A percentile compares a stretch with the other conserved stretches of the same genome.
Evolutionary conservation across 1,139 yeast genomes (phyloP).

Genomic region (Pichia sp.): DNA sequence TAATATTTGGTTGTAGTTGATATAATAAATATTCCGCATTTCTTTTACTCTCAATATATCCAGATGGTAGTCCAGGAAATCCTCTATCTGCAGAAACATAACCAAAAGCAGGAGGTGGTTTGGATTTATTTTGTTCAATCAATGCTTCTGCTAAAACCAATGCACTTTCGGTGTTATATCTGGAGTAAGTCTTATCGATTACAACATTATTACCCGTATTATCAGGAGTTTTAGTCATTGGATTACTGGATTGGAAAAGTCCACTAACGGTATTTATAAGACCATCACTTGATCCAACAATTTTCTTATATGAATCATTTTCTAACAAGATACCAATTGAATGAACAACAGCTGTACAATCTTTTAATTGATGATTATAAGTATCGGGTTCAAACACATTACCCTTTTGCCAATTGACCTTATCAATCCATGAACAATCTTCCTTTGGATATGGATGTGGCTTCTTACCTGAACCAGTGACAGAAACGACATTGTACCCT

Average conservation of each 20-base stretch:
- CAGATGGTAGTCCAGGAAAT: slow-evolving; percentile 59
- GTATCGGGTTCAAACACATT: slow-evolving; percentile 61
- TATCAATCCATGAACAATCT: slow-evolving; percentile 43
- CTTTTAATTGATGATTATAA: slow-evolving; percentile 41
- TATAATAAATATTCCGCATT: slow-evolving; percentile 62
- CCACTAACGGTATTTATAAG: slow-evolving; percentile 20
- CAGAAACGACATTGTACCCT: slow-evolving; percentile 60
- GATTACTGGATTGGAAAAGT: slow-evolving; percentile 34
- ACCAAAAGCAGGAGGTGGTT: slow-evolving; percentile 40
- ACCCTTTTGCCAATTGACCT: slow-evolving; percentile 65
- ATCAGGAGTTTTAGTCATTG: slow-evolving; percentile 39
- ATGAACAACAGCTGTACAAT: slow-evolving; percentile 70
- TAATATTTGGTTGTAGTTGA: slow-evolving; percentile 35
- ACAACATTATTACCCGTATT: slow-evolving; percentile 10
- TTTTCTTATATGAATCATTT: slow-evolving; percentile 56
- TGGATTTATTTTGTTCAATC: slow-evolving; percentile 26
- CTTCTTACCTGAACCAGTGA: slow-evolving; percentile 50
- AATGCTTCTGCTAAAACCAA: slow-evolving; percentile 55
- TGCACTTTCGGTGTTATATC: slow-evolving; percentile 67
- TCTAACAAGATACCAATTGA: slow-evolving; percentile 72
- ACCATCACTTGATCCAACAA: slow-evolving; percentile 39
- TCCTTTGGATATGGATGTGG: slow-evolving; percentile 33
- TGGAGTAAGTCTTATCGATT: slow-evolving; percentile 46
- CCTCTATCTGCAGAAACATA: slow-evolving; percentile 77
- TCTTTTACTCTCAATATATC: slow-evolving; percentile 69